Base-by-base conservation (phyloP, 2,329 filamentous ascomycete genomes). In the Ascochyta clinopodiicola region DNA sequence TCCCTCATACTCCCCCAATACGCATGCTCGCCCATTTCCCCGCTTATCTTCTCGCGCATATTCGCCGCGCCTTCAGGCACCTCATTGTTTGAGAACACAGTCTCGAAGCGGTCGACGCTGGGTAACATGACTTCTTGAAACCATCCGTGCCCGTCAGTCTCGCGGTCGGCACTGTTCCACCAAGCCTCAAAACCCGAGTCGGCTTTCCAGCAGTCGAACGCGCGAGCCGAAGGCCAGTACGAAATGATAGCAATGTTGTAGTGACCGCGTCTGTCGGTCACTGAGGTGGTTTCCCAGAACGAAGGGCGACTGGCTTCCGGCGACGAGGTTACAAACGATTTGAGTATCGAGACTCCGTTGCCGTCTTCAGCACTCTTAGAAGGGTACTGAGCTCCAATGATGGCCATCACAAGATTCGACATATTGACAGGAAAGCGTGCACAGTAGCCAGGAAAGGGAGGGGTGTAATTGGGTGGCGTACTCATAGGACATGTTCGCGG, bases 1-100 rank as follows among this genome's bases (percentile, higher is more conserved):
- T 81, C 78, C 13, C 78, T 71, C 78, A 80, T 79, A 59, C 77
- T 79, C 2, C 78, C 79, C 77, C 78, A 81, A 59, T 81, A 81
- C 1, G 70, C 76, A 57, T 81, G 79, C 62, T 81, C 76, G 34
- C 69, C 60, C 15, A 81, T 66, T 27, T 70, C 68, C 0, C 75
- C 76, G 17, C 72, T 76, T 4, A 78, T 64, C 2, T 57, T 56
- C 5, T 74, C 70, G 4, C 74, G 60, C 77, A 81, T 75, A 54
- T 78, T 65, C 6, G 75, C 77, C 8, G 71, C 75, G 12, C 79
- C 79, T 54, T 81, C 78, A 5, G 72, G 71, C 1, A 70, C 62
- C 19, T 63, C 56, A 22, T 69, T 66, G 50, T 73, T 72, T 3
- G 77, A 78, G 51, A 78, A 78, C 10, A 81, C 66, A 0, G 77